Evolutionary conservation across 1,284 basidiomycete species (phyloP).

Genomic region (Leccinum olivaceoglutinosum): DNA sequence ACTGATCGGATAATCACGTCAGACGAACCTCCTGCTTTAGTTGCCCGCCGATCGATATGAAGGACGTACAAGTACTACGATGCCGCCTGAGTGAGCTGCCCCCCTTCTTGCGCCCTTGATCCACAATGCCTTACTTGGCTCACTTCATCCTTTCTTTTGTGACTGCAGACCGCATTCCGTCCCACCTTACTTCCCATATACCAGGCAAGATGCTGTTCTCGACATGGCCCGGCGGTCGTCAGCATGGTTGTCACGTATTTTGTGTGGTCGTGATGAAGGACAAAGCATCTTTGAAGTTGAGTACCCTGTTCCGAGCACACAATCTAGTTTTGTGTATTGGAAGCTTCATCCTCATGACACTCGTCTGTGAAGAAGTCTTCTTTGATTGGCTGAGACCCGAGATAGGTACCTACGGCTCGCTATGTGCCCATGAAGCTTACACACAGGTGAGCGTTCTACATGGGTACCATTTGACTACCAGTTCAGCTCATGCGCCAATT

Average conservation of each 20-base stretch:
- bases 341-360: conserved; percentile 71
- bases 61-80: conserved; percentile 10
- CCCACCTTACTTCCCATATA: conserved; percentile 59
- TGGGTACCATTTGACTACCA: conserved; percentile 10
- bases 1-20: conserved; percentile 2
- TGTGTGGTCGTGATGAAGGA: conserved; percentile 63
- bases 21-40: not conserved
- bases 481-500: not conserved
- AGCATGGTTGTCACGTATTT: conserved; percentile 75
- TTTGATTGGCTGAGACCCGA: conserved; percentile 71
- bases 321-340: conserved; percentile 83
- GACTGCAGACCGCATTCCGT: conserved; percentile 49
- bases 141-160: conserved; percentile 55
- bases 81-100: too few relatives aligned
- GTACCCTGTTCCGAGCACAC: conserved; percentile 83
- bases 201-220: conserved; percentile 73
- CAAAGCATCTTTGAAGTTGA: conserved; percentile 70
- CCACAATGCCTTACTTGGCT: conserved; percentile 62
- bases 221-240: conserved; percentile 64
- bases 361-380: conserved; percentile 85
- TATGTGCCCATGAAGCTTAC: conserved; percentile 77
- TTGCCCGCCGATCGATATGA: not conserved
- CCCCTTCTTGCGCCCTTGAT: not conserved
- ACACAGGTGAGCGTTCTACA: conserved; percentile 56
- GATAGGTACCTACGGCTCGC: conserved; percentile 68